Evolutionary conservation across 2,329 filamentous ascomycete species (phyloP), one percentile per base, ranked within the genome.

Genomic region (Pseudogymnoascus sp.): DNA sequence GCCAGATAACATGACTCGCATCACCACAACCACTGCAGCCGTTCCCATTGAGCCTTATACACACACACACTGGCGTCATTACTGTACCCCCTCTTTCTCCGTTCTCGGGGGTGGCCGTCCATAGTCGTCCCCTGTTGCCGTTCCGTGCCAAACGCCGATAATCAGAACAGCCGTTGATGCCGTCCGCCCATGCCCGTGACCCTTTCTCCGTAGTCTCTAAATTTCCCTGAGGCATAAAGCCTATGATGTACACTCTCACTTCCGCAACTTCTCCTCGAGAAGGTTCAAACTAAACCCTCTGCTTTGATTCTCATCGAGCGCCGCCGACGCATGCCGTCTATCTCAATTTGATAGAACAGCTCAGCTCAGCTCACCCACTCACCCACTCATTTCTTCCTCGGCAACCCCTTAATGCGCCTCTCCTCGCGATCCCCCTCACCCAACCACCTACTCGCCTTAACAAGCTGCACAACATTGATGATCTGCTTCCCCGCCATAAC

Each of bases 401-500:
- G 80, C 29, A 86, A 71, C 3, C 84, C 85, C 64, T 74, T 75
- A 25, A 76, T 78, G 67, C 74, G 82, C 69, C 91, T 83, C 64
- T 82, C 79, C 69, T 84, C 81, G 36, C 88, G 75, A 70, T 99
- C 94, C n/a, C 92, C 92, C 76, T 97, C 92, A 0, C 91, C 94
- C 39, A 99, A 81, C 87, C 90, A 95, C 72, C 86, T 86, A 76
- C 91, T 92, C 5, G 94, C 94, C 76, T 97, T 96, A 71, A 96
- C 84, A 69, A 99, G 82, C 79, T 99, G 94, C 58, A 97, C 83
- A 59, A 97, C 82, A 71, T 99, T 99, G 80, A 97, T 90, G 71
- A 89, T 82, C 74, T 99, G 94, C 82, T 99, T 99, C 68, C 87
- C 81, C 25, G 85, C 79, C 92, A 97, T 97, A 73, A 97, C 80